These are phyloP conservation scores for Trifolium dubium DNA, from an alignment of 306 rosid species.

Conservation along the genomic window DNA sequence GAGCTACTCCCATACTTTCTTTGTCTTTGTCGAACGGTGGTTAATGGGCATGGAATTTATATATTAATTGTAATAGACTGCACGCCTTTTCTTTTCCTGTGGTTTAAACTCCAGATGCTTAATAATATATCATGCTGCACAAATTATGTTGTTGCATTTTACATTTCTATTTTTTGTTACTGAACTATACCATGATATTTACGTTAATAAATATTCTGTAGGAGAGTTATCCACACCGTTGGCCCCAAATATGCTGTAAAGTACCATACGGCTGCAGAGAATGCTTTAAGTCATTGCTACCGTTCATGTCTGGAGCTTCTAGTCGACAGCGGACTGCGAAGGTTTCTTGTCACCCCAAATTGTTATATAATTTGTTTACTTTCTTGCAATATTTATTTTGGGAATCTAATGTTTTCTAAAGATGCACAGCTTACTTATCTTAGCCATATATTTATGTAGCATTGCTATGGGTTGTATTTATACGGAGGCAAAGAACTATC, in stretches of 20 bases:
- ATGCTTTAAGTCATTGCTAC: conserved; percentile 96
- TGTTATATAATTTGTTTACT: conserved; percentile 27
- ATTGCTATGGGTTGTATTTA: conserved; percentile 97
- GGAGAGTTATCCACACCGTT: conserved; percentile 95
- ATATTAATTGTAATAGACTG: not conserved
- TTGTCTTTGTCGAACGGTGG: conserved; percentile 1
- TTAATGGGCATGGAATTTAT: conserved; percentile 12
- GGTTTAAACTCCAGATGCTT: conserved; percentile 28
- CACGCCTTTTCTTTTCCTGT: not conserved
- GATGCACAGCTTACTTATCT: conserved; percentile 41
- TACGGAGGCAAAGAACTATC: conserved; percentile 93
- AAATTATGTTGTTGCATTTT: conserved; percentile 29
- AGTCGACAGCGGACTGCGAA: conserved; percentile 80
- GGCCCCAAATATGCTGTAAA: conserved; percentile 98
- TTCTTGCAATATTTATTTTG: conserved; percentile 22
- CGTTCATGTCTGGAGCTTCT: conserved; percentile 97
- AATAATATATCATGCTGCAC: conserved; percentile 16
- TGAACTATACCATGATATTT: conserved; percentile 27
- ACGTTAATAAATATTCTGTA: conserved; percentile 45
- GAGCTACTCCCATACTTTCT: conserved; percentile 26
- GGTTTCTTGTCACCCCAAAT: conserved; percentile 47
- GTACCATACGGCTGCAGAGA: conserved; percentile 99
- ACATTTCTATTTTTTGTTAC: conserved; percentile 24
- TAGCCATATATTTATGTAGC: conserved; percentile 57
- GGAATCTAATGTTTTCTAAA: conserved; percentile 27